Percentiles rank a stretch among this genome's conserved stretches.
Evolutionary conservation across 202 grass and related monocot genomes (phyloP).

Genomic region (Zizania palustris): DNA sequence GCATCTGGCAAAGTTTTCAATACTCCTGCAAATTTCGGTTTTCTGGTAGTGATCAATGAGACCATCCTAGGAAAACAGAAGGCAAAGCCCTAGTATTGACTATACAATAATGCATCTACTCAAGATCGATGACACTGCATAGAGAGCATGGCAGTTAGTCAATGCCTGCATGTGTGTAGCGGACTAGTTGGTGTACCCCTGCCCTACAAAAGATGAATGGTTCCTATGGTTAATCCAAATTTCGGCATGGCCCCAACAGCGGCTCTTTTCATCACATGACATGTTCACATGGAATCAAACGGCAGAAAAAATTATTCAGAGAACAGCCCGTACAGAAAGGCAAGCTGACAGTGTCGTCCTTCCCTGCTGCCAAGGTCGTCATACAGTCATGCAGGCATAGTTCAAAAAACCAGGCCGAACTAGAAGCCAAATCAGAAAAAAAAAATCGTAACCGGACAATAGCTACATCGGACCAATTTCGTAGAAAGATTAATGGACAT

Average conservation of each 20-base stretch:
- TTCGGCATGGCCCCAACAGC: constrained; percentile 1
- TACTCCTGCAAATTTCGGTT: too few relatives aligned
- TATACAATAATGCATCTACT: neutral
- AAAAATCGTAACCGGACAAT: too few relatives aligned
- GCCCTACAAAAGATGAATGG: neutral
- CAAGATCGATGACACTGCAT: neutral
- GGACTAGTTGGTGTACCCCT: neutral
- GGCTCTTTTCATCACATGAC: constrained; percentile 41
- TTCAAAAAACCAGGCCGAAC: too few relatives aligned
- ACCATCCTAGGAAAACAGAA: too few relatives aligned
- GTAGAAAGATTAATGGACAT: too few relatives aligned
- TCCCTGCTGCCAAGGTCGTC: neutral
- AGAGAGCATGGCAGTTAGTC: neutral
- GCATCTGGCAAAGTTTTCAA: too few relatives aligned
- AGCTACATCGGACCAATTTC: too few relatives aligned
- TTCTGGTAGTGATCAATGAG: too few relatives aligned
- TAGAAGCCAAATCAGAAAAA: too few relatives aligned
- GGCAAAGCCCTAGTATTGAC: neutral
- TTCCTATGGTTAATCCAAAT: constrained; percentile 14
- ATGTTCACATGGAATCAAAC: constrained; percentile 32
- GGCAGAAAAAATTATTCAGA: constrained; percentile 20
- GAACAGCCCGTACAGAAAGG: constrained; percentile 19
- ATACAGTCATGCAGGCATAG: neutral
- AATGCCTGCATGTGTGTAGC: constrained; percentile 2
- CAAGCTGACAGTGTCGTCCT: constrained; percentile 28